Percentiles rank a stretch among this genome's conserved stretches.
These are phyloP conservation scores for Albifimbria verrucaria DNA, from an alignment of 2,329 filamentous ascomycete genomes.

Conservation along the genomic window DNA sequence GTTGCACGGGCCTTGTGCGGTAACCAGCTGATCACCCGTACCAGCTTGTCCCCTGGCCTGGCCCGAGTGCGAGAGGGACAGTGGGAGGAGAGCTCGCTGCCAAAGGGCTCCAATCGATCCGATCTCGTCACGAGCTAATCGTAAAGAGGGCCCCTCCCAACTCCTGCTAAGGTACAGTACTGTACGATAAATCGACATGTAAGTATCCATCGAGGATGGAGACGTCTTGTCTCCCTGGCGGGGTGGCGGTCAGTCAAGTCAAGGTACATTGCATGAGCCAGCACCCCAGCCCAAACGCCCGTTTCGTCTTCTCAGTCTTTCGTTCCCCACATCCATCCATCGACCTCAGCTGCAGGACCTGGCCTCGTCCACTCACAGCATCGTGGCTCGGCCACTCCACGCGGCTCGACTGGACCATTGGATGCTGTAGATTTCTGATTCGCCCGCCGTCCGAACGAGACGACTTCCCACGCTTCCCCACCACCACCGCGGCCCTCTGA, in stretches of 20 bases:
- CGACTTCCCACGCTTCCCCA: neutral
- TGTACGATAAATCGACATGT: too few species aligned
- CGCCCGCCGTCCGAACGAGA: neutral
- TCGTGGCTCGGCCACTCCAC: slow-evolving; percentile 3
- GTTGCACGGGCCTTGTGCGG: too few species aligned
- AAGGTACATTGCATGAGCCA: neutral
- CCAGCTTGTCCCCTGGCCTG: neutral
- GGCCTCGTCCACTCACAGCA: neutral
- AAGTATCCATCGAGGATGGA: neutral
- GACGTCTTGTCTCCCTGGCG: neutral
- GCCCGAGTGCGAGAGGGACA: too few species aligned
- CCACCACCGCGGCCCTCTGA: neutral
- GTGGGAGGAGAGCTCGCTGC: neutral
- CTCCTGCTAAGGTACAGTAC: too few species aligned
- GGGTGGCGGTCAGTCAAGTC: neutral
- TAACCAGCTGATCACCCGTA: slow-evolving; percentile 1
- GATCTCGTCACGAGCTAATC: neutral
- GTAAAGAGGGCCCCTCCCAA: neutral
- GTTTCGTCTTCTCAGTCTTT: neutral
- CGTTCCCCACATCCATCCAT: slow-evolving; percentile 3
- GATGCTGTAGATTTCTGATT: neutral
- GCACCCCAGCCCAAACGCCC: neutral
- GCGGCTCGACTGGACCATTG: neutral
- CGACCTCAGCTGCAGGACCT: slow-evolving; percentile 3
- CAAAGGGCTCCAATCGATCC: too few species aligned